Percentiles rank a stretch among this genome's conserved stretches.
phyloP scores from a whole-genome alignment of 2,329 filamentous ascomycete species.

The Colletotrichum noveboracense region DNA sequence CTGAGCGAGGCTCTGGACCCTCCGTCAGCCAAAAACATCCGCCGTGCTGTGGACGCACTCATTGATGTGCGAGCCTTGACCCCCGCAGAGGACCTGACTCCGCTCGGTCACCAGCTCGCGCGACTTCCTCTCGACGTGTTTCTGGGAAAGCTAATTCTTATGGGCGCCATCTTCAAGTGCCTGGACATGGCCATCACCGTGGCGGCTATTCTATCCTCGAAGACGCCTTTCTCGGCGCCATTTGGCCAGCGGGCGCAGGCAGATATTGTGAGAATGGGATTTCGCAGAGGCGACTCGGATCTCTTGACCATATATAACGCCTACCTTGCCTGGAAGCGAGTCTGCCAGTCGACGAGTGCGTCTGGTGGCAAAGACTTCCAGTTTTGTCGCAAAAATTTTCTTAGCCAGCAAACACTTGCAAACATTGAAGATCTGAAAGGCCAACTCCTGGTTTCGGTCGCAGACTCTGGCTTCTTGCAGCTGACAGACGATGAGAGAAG shows the following conservation, averaged over 20 bases:
- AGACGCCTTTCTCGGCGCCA: constrained; percentile 89
- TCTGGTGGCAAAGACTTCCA: constrained; percentile 75
- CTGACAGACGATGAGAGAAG: constrained; percentile 76
- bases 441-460: constrained; percentile 83
- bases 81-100: constrained; percentile 79
- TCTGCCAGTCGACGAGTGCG: constrained; percentile 69
- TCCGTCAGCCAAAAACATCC: constrained; percentile 89
- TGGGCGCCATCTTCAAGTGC: constrained; percentile 87
- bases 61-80: constrained; percentile 93
- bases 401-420: constrained; percentile 84
- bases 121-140: constrained; percentile 92
- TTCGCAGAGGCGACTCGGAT: constrained; percentile 88
- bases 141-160: constrained; percentile 88
- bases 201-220: constrained; percentile 91
- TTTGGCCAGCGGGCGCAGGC: constrained; percentile 85
- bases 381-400: constrained; percentile 94
- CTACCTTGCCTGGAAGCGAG: constrained; percentile 85
- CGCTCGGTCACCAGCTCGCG: constrained; percentile 85
- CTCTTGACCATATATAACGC: constrained; percentile 93
- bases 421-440: constrained; percentile 97
- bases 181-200: constrained; percentile 91
- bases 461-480: constrained; percentile 82
- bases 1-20: constrained; percentile 88
- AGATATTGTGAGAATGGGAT: constrained; percentile 78
- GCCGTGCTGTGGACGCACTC: constrained; percentile 88